phyloP scores from a whole-genome alignment of 768 basidiomycete genomes.

The Boletus rubroflammeus region DNA sequence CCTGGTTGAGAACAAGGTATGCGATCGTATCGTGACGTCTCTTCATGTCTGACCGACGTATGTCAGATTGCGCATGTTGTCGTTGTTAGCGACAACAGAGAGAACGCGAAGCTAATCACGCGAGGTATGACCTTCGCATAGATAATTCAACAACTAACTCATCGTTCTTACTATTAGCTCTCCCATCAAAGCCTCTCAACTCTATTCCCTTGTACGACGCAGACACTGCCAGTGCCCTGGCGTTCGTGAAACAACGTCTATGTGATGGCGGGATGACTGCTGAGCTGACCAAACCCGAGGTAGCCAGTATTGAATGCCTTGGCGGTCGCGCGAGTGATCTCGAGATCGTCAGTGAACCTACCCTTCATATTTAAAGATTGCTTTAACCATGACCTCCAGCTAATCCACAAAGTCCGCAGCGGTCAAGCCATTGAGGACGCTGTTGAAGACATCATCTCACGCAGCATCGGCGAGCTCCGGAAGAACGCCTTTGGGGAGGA shows the following conservation, averaged over 20 bases:
- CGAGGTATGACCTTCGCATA: conserved; percentile 49
- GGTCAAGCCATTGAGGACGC: conserved; percentile 73
- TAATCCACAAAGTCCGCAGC: conserved; percentile 81
- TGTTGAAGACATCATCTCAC: conserved; percentile 83
- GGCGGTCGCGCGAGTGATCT: conserved; percentile 92
- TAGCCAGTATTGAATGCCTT: conserved; percentile 60
- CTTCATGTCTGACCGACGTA: neutral
- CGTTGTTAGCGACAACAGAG: conserved; percentile 85
- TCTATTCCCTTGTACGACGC: conserved; percentile 83
- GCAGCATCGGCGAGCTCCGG: conserved; percentile 76
- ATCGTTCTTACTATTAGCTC: conserved; percentile 42
- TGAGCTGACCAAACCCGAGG: conserved; percentile 54
- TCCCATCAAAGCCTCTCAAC: conserved; percentile 81
- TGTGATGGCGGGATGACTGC: conserved; percentile 50
- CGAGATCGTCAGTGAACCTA: conserved; percentile 56
- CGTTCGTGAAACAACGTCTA: conserved; percentile 79
- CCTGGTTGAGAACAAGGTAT: conserved; percentile 76
- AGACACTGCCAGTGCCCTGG: conserved; percentile 71
- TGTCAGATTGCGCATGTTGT: conserved; percentile 85
- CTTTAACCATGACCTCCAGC: conserved; percentile 36
- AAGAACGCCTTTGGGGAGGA: conserved; percentile 96
- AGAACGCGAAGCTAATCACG: conserved; percentile 79
- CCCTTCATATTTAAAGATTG: neutral
- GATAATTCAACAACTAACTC: neutral
- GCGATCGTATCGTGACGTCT: conserved; percentile 4